These are phyloP conservation scores for Pseudogymnoascus sp. DNA, from an alignment of 2,329 filamentous ascomycete genomes.

Conservation along the genomic window DNA sequence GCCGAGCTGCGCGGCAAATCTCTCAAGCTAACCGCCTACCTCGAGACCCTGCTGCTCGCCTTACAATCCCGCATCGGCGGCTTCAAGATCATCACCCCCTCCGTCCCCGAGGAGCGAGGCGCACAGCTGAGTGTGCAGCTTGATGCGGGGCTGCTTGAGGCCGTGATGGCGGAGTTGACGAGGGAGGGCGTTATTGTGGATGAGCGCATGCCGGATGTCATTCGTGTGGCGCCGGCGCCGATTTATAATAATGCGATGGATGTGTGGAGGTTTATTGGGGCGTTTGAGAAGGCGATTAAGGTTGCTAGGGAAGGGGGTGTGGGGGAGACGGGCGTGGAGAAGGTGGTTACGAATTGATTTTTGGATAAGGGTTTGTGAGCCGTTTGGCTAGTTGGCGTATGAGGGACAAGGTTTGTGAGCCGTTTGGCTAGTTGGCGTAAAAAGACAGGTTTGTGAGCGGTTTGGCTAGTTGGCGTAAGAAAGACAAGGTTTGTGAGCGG, in stretches of 20 bases:
- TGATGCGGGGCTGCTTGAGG: constrained; percentile 50
- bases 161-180: constrained; percentile 53
- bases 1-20: constrained; percentile 55
- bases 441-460: too few species aligned
- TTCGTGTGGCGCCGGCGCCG: constrained; percentile 65
- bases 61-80: constrained; percentile 23
- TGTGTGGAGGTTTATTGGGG: constrained; percentile 48
- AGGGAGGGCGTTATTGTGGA: constrained; percentile 60
- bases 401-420: too few species aligned
- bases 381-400: too few species aligned
- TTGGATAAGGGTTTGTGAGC: background rate
- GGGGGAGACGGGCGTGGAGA: background rate
- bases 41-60: constrained; percentile 50
- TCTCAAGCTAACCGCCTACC: constrained; percentile 56
- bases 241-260: constrained; percentile 67
- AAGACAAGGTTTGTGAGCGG: too few species aligned
- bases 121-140: constrained; percentile 65
- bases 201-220: constrained; percentile 66
- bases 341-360: background rate
- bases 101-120: constrained; percentile 54
- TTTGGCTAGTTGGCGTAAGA: too few species aligned
- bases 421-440: too few species aligned
- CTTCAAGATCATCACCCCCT: constrained; percentile 58
- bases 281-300: constrained; percentile 31
- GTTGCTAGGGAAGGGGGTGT: constrained; percentile 18